Conservation (phyloP, 768 basidiomycete genomes). For the Solioccasus polychromus region DNA sequence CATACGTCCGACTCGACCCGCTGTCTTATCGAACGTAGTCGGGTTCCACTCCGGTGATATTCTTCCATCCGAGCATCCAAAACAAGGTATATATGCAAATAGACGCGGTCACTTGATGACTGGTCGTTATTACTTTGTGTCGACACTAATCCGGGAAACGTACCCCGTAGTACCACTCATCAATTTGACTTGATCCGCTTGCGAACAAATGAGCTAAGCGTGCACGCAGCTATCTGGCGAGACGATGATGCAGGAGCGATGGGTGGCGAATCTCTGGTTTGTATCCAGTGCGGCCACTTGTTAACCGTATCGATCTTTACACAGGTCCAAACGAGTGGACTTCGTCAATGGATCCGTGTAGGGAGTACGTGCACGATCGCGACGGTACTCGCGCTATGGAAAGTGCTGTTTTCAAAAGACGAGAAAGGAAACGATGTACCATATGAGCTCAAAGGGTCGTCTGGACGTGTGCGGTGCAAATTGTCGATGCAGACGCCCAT, state of each 20-base stretch:
- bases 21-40: constrained; percentile 8
- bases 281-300: no score
- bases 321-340: no score
- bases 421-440: constrained; percentile 8
- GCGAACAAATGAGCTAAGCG: no score
- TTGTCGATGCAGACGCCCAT: no score
- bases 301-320: no score
- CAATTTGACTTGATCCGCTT: not conserved
- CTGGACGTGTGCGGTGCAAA: no score
- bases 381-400: constrained; percentile 18
- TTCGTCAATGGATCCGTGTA: constrained; percentile 20
- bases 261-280: no score
- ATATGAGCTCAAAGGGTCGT: constrained; percentile 10
- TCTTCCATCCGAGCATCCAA: constrained; percentile 20
- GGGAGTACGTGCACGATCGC: constrained; percentile 17
- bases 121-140: constrained; percentile 33
- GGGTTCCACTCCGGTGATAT: constrained; percentile 1
- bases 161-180: no score
- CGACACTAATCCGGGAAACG: constrained; percentile 35
- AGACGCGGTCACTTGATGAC: constrained; percentile 14
- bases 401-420: constrained; percentile 9
- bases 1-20: not conserved
- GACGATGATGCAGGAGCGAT: no score
- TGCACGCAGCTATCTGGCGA: no score
- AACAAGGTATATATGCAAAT: constrained; percentile 15